phyloP scores from a whole-genome alignment of 257 asterid species.

The Solanum peruvianum region DNA sequence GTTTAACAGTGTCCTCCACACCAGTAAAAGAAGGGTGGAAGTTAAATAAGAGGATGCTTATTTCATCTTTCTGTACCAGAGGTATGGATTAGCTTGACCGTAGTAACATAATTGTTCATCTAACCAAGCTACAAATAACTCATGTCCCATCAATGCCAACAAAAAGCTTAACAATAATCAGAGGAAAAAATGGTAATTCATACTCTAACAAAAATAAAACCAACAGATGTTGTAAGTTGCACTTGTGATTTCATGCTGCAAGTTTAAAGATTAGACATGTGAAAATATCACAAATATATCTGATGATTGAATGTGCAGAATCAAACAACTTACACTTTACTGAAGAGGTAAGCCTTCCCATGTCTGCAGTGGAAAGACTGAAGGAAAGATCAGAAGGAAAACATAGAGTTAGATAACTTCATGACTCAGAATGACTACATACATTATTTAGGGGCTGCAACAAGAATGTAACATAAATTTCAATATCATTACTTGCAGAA shows the following conservation, averaged over 20 bases:
- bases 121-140: neutral
- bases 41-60: neutral
- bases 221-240: neutral
- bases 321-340: constrained; percentile 60
- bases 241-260: neutral
- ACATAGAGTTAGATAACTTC: constrained; percentile 1
- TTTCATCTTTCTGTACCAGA: neutral
- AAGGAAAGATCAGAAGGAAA: constrained; percentile 8
- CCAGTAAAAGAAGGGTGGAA: too few species aligned
- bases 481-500: neutral
- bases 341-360: constrained; percentile 79
- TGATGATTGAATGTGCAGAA: neutral
- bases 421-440: neutral
- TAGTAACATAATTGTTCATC: neutral
- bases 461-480: neutral
- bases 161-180: neutral
- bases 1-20: too few species aligned
- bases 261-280: neutral
- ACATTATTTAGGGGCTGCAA: neutral
- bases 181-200: neutral
- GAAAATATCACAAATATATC: neutral
- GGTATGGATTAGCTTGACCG: neutral
- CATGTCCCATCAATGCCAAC: neutral
- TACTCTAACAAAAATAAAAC: neutral
- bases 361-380: constrained; percentile 56